phyloP scores from a whole-genome alignment of 129 eudicot genomes.

The Erigeron canadensis region DNA sequence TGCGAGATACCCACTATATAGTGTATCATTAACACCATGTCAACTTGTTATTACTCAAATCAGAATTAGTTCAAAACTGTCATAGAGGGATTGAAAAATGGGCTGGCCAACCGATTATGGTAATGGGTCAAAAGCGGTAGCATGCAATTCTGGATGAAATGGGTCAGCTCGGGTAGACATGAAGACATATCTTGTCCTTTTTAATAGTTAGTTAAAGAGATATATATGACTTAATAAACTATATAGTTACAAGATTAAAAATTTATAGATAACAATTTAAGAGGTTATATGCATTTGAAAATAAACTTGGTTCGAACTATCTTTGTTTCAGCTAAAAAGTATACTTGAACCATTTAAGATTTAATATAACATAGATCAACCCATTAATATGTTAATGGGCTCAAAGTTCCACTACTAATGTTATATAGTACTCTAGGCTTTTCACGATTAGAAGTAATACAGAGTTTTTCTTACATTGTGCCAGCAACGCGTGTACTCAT shows the following conservation, averaged over 20 bases:
- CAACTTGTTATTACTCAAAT: constrained; percentile 5
- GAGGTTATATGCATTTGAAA: no score
- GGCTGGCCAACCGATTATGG: not conserved
- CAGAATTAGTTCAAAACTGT: constrained; percentile 4
- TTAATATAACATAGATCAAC: not conserved
- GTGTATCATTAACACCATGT: not conserved
- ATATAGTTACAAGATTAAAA: no score
- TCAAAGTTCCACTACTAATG: no score
- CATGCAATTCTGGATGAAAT: no score
- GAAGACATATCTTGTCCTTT: not conserved
- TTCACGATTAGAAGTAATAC: constrained; percentile 3
- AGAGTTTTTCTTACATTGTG: constrained; percentile 53
- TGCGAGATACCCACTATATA: constrained; percentile 85
- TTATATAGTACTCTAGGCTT: not conserved
- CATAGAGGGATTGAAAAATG: not conserved
- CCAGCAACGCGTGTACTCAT: constrained; percentile 94
- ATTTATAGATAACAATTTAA: no score
- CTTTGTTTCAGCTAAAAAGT: no score
- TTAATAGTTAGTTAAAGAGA: not conserved
- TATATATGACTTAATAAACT: no score
- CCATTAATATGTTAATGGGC: not conserved
- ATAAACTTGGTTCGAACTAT: no score
- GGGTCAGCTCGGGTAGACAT: no score
- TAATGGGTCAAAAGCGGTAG: no score
- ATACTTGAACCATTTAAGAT: not conserved